Conservation (phyloP, 1,284 basidiomycete species). For the Boletus sp. region DNA sequence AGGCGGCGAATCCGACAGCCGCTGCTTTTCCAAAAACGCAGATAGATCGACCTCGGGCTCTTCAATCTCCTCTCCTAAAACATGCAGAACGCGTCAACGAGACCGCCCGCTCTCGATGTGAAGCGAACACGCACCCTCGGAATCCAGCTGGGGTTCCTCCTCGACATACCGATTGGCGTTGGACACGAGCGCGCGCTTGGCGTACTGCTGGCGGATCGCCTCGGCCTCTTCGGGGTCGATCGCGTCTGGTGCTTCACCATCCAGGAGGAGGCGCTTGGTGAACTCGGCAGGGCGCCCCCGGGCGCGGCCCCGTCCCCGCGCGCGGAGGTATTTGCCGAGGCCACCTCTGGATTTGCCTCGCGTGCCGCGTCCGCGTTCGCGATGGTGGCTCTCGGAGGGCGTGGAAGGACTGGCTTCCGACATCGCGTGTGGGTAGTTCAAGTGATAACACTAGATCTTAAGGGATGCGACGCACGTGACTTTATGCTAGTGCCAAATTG, state of each 20-base stretch:
- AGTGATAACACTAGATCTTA: neutral
- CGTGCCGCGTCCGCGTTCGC: constrained; percentile 39
- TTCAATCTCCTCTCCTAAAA: constrained; percentile 56
- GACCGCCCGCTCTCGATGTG: no score
- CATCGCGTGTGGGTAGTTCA: constrained; percentile 14
- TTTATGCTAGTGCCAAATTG: no score
- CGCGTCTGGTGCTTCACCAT: constrained; percentile 45
- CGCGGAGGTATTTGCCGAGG: constrained; percentile 67
- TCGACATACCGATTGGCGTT: constrained; percentile 72
- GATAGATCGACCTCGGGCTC: constrained; percentile 74
- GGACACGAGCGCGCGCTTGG: constrained; percentile 54
- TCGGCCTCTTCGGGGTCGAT: constrained; percentile 46
- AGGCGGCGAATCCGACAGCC: constrained; percentile 37
- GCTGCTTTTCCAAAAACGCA: constrained; percentile 59
- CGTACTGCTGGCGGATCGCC: constrained; percentile 48
- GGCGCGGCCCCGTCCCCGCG: constrained; percentile 57
- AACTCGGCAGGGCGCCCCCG: constrained; percentile 62
- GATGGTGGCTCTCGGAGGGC: constrained; percentile 13
- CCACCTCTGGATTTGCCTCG: constrained; percentile 61
- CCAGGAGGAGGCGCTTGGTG: constrained; percentile 51
- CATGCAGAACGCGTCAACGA: neutral
- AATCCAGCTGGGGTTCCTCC: constrained; percentile 58
- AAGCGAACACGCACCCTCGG: constrained; percentile 45
- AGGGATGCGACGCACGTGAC: constrained; percentile 3
- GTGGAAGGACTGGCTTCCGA: constrained; percentile 15